Base-by-base conservation (phyloP, 331 rosid genomes). In the Pyrus hybrid region DNA sequence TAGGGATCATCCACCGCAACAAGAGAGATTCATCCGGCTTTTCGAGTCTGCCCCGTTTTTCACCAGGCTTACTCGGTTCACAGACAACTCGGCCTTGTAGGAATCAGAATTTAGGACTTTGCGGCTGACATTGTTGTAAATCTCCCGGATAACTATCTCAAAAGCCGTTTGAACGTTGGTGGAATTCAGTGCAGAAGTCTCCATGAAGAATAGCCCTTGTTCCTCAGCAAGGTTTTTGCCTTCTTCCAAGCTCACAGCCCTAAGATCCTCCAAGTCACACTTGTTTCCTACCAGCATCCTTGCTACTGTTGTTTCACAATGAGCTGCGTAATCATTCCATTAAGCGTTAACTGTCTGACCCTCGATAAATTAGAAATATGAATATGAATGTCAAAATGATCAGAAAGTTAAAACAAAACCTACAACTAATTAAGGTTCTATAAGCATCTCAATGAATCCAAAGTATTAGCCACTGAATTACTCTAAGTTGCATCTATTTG, bases 271-370 rank as follows among this genome's bases (percentile, higher is more conserved):
- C 88, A 93, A 79, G 70, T 93, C 98, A 74, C 98, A 88, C 78
- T 93, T 93, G 35, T 93, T 93, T 67, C 98, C 98, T 30, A 93
- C 97, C 89, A 93, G 37, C 97, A 93, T 93, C 79, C 85, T 85
- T 68, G 93, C 96, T 16, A 85, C 82, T 0, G 93, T 77, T 62
- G 90, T 91, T 63, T 93, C 98, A 16, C 96, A 91, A 85, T 88
- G 96, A 85, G 88, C 98, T 91, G 93, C 91, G 77, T 30, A n/a
- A 23, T 22, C 22, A 56, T 7, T 69, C 28, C 60, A 8, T 37
- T 17, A 33, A 68, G 49, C 11, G 21, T 71, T 18, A 71, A 6
- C 43, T 37, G 17, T 41, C 77, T 61, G 43, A 49, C 13, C 58
- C 17, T 8, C 8, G 57, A 67, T 5, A 22, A 47, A 63, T 25